Base-by-base conservation (phyloP, 140 eudicot genomes). In the Cichorium intybus region DNA sequence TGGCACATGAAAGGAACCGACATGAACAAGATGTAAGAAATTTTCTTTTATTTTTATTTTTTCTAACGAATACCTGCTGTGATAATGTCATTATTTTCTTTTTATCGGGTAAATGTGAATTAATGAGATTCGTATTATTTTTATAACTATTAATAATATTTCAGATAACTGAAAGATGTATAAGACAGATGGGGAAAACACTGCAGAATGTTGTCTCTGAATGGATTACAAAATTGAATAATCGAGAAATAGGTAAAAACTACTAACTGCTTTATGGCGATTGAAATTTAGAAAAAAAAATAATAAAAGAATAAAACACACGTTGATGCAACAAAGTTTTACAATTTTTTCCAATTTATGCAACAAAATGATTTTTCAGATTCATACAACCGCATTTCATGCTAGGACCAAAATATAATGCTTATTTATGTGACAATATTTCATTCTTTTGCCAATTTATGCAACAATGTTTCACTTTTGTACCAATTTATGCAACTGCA, bases 101-200 rank as follows among this genome's bases (percentile, higher is more conserved):
- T 20, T 17, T 20, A 50, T 50, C 56, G 21, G 56, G 11, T 16
- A 50, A n/a, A n/a, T n/a, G n/a, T 18, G 20, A 49, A 8, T 34
- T 60, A 26, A 52, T 33, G 21, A 6, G 6, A 18, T 27, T 16
- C 31, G 5, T 27, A 24, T 5, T 3, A 17, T 18, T 10, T 39
- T 27, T 69, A 17, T 21, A 26, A 39, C 50, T 3, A 2, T 59
- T 20, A 33, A 4, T 28, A 14, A 73, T 26, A 50, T 63, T 65
- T 47, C 74, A 91, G 96, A 85, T 91, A 29, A 91, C 97, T 16
- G 88, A 84, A 66, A 84, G 84, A 76, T 87, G 95, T 66, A 85
- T 91, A 48, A 71, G 69, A 28, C 88, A 80, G 80, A 78, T 79
- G 84, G 91, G 96, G 46, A 82, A 67, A 65, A 75, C 97, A 43